phyloP scores from a whole-genome alignment of 1,284 basidiomycete genomes.

The Entoloma clypeatum region DNA sequence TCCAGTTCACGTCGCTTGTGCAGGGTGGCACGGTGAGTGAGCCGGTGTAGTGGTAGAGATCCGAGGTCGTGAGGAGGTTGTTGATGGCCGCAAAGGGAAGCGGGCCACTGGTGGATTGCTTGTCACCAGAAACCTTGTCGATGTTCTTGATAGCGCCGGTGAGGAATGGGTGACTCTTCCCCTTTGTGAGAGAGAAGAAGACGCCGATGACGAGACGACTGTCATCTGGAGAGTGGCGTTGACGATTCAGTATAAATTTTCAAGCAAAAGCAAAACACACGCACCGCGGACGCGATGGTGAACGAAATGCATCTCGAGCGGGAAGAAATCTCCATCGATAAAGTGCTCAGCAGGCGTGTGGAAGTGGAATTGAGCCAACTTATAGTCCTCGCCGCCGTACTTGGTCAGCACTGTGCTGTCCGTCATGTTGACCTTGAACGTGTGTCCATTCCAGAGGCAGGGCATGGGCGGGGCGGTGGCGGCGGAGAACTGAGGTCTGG shows the following conservation, averaged over 20 bases:
- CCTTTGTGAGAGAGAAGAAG: slow-evolving; percentile 2
- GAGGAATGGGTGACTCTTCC: slow-evolving; percentile 1
- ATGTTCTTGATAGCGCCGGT: slow-evolving; percentile 5
- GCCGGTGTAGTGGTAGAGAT: slow-evolving; percentile 9
- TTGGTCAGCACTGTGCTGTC: slow-evolving; percentile 9
- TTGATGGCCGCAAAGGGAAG: not conserved
- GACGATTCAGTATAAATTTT: too few relatives aligned
- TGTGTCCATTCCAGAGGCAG: slow-evolving; percentile 8
- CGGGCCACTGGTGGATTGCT: not conserved
- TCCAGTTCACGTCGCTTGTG: slow-evolving; percentile 11
- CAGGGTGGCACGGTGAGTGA: slow-evolving; percentile 14
- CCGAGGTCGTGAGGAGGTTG: slow-evolving; percentile 1
- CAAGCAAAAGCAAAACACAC: slow-evolving; percentile 4
- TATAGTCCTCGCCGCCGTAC: slow-evolving; percentile 3
- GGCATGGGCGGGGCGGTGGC: slow-evolving; percentile 8
- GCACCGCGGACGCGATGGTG: slow-evolving; percentile 8
- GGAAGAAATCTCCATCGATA: slow-evolving; percentile 10
- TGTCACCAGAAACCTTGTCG: slow-evolving; percentile 2
- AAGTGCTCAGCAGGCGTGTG: slow-evolving; percentile 13
- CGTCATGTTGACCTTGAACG: slow-evolving; percentile 5
- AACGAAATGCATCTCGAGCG: slow-evolving; percentile 13
- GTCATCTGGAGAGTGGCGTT: not conserved
- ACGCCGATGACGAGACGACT: not conserved
- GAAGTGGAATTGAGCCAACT: slow-evolving; percentile 12
- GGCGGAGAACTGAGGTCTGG: slow-evolving; percentile 3